Percentiles rank a stretch among this genome's conserved stretches.
phyloP scores from a whole-genome alignment of 1,284 basidiomycete genomes.

The Coniferiporia weirii region DNA sequence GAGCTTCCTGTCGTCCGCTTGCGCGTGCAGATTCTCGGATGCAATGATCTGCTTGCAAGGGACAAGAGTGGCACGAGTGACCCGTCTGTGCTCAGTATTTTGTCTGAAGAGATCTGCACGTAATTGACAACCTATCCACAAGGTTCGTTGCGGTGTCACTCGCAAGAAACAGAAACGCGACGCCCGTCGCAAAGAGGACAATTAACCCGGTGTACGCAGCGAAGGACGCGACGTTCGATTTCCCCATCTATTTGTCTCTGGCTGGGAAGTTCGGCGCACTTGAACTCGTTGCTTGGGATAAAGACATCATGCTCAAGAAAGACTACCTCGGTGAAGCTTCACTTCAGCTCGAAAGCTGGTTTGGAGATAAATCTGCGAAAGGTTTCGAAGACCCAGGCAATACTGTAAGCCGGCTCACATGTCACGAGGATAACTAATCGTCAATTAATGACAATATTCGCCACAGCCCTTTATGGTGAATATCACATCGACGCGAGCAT shows the following conservation, averaged over 20 bases:
- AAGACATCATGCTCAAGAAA: conserved; percentile 74
- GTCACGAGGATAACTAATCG: conserved; percentile 11
- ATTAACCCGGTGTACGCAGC: conserved; percentile 70
- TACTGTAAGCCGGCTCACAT: conserved; percentile 38
- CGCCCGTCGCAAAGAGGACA: conserved; percentile 75
- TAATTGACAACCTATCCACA: neutral
- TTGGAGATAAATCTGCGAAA: conserved; percentile 42
- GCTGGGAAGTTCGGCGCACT: conserved; percentile 71
- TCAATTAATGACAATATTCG: conserved; percentile 1
- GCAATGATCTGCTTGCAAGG: conserved; percentile 55
- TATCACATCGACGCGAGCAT: conserved; percentile 62
- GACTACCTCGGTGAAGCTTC: conserved; percentile 91
- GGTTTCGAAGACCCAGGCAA: conserved; percentile 56
- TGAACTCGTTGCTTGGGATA: conserved; percentile 92
- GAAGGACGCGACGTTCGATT: conserved; percentile 81
- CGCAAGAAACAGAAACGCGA: conserved; percentile 62
- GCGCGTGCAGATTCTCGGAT: conserved; percentile 60
- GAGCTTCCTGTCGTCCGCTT: conserved; percentile 63
- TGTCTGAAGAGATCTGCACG: neutral
- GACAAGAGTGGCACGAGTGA: conserved; percentile 66
- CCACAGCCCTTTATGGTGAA: conserved; percentile 47
- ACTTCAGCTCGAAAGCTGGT: conserved; percentile 79
- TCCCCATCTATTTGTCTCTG: conserved; percentile 73
- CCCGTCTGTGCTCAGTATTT: conserved; percentile 47
- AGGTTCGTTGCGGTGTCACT: conserved; percentile 75